These are phyloP conservation scores for Penicillium psychrosexuale DNA, from an alignment of 2,329 filamentous ascomycete genomes.

Conservation along the genomic window DNA sequence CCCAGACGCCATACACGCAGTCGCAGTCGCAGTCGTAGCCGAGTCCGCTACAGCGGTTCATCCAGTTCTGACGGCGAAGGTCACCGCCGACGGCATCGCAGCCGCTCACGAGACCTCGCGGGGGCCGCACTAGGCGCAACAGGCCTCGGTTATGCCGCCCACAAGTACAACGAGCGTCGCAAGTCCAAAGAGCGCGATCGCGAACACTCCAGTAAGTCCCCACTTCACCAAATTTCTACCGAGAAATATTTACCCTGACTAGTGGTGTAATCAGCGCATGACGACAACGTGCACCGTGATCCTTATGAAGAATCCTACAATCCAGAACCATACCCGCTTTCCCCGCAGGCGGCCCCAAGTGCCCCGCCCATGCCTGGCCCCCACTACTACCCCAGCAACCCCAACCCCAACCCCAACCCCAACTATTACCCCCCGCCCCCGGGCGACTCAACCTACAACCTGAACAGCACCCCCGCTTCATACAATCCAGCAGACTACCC, in stretches of 20 bases:
- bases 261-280: constrained; percentile 24
- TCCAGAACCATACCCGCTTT: constrained; percentile 37
- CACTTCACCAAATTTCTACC: neutral
- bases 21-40: constrained; percentile 36
- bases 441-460: constrained; percentile 24
- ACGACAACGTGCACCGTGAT: constrained; percentile 33
- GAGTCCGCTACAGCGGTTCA: constrained; percentile 34
- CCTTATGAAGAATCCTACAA: constrained; percentile 44
- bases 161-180: constrained; percentile 58
- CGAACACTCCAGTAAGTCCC: constrained; percentile 50
- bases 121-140: constrained; percentile 58
- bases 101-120: constrained; percentile 47
- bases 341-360: constrained; percentile 34
- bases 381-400: constrained; percentile 40
- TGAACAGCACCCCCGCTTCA: constrained; percentile 24
- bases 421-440: constrained; percentile 47
- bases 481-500: constrained; percentile 43
- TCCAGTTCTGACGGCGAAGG: constrained; percentile 38
- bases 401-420: constrained; percentile 23
- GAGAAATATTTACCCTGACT: constrained; percentile 15
- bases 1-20: constrained; percentile 49
- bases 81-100: constrained; percentile 35
- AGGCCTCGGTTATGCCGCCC: constrained; percentile 55
- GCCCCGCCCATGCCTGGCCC: constrained; percentile 25
- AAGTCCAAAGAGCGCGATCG: constrained; percentile 49